phyloP scores from a whole-genome alignment of 176 grass and related monocot species.

The Rhynchospora pubera region DNA sequence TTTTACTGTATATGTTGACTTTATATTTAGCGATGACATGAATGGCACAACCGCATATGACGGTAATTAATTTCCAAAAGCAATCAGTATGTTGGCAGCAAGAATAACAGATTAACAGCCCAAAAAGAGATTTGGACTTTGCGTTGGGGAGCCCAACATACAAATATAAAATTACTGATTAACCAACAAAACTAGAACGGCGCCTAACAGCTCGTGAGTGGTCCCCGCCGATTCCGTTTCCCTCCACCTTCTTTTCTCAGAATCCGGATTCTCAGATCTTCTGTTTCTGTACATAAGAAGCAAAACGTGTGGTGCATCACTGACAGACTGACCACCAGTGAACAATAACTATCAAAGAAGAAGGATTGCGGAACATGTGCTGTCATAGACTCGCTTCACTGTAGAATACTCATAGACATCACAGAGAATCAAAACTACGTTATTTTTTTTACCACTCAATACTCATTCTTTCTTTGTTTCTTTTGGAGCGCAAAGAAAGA shows the following conservation, averaged over 20 bases:
- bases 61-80: no score
- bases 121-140: not conserved
- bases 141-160: not conserved
- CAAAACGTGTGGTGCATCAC: not conserved
- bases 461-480: not conserved
- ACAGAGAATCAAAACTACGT: not conserved
- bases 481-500: not conserved
- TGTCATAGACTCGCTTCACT: not conserved
- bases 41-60: no score
- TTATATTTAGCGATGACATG: no score
- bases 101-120: not conserved
- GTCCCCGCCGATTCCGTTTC: not conserved
- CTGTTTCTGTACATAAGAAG: no score
- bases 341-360: no score
- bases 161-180: not conserved
- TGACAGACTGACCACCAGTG: not conserved
- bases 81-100: not conserved
- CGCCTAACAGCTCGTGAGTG: not conserved
- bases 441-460: no score
- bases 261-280: not conserved
- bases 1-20: no score
- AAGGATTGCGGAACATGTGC: not conserved
- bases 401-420: not conserved
- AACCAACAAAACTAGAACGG: constrained; percentile 1
- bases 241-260: not conserved